Evolutionary conservation across 164 flowering plant species (phyloP).

Genomic region (Tetrastigma voinierianum): DNA sequence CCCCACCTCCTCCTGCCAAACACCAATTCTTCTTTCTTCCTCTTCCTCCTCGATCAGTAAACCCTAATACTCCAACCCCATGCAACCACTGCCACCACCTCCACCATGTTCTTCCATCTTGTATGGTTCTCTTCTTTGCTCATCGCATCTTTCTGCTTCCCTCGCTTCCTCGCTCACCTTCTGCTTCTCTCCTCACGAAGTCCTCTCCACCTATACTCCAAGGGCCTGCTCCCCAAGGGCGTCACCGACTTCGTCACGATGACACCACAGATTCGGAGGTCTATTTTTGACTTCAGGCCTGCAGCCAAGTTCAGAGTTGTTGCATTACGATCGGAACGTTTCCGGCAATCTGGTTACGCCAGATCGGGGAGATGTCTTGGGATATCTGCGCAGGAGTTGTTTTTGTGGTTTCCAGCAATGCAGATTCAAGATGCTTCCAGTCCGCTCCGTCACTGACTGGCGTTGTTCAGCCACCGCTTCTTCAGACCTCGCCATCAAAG

Average conservation of each 20-base stretch:
- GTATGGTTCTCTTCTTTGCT: no score
- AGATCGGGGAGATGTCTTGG: constrained; percentile 47
- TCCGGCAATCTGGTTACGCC: constrained; percentile 37
- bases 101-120: no score
- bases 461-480: constrained; percentile 50
- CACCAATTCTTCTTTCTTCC: no score
- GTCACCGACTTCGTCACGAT: constrained; percentile 33
- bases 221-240: constrained; percentile 50
- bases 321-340: constrained; percentile 46
- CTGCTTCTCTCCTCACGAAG: constrained; percentile 22
- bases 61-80: no score
- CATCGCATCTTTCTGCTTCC: no score
- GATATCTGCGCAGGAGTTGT: constrained; percentile 55
- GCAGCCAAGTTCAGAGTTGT: constrained; percentile 51
- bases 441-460: constrained; percentile 61
- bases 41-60: no score
- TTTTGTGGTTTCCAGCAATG: constrained; percentile 60
- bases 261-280: constrained; percentile 33
- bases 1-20: no score
- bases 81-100: no score
- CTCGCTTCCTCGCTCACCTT: no score
- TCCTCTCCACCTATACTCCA: constrained; percentile 44
- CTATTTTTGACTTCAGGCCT: constrained; percentile 31
- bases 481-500: constrained; percentile 43
- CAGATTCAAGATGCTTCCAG: constrained; percentile 43